These are phyloP conservation scores for Zygosaccharomyces bisporus DNA, from an alignment of 805 yeast genomes.

Conservation along the genomic window DNA sequence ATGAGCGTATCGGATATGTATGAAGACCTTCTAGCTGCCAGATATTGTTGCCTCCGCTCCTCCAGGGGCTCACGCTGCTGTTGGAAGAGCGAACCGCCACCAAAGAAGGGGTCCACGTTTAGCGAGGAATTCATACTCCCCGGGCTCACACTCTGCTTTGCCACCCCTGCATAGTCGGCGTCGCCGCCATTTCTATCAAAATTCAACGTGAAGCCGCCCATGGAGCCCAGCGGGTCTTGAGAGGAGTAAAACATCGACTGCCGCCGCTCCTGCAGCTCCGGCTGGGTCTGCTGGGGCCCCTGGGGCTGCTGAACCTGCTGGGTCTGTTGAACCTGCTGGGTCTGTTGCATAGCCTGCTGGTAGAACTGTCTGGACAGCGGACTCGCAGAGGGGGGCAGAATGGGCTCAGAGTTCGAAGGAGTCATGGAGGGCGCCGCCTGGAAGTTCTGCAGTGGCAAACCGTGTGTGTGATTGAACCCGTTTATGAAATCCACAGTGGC, in stretches of 20 bases:
- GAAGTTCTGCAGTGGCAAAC: conserved; percentile 15
- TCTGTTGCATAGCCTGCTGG: conserved; percentile 14
- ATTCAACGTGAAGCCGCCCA: conserved; percentile 12
- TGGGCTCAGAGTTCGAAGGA: conserved; percentile 27
- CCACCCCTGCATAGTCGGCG: neutral
- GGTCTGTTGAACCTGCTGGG: conserved; percentile 1
- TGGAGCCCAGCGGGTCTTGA: conserved; percentile 3
- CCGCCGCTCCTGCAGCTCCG: conserved; percentile 5
- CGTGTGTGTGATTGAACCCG: conserved; percentile 20
- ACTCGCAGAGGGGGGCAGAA: conserved; percentile 10
- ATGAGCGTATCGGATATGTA: conserved; percentile 66
- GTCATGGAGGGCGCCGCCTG: conserved; percentile 17
- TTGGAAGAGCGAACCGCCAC: neutral
- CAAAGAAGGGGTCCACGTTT: conserved; percentile 4
- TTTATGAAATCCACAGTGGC: conserved; percentile 26
- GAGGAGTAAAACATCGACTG: conserved; percentile 12
- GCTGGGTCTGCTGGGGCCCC: conserved; percentile 6
- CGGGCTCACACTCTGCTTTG: conserved; percentile 6
- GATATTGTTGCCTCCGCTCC: conserved; percentile 11
- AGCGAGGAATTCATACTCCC: conserved; percentile 3
- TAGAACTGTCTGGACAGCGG: conserved; percentile 5
- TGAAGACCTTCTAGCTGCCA: conserved; percentile 67
- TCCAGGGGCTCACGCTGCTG: conserved; percentile 12
- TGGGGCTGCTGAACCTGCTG: conserved; percentile 10
- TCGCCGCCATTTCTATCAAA: conserved; percentile 11